phyloP scores from a whole-genome alignment of 2,329 filamentous ascomycete genomes.

The Plectosphaerella cucumerina region DNA sequence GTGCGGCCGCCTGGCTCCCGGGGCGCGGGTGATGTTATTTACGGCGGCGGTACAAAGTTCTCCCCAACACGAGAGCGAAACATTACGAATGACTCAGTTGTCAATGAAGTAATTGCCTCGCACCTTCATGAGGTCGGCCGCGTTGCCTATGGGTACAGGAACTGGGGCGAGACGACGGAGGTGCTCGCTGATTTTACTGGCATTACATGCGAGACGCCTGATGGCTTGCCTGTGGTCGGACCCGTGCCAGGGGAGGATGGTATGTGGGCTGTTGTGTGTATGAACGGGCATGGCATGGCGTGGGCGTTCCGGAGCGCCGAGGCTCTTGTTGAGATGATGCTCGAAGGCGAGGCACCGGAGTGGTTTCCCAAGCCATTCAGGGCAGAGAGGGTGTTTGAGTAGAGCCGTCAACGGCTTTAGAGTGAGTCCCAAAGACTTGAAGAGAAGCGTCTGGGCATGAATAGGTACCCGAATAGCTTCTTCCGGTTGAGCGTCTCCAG shows the following conservation, averaged over 20 bases:
- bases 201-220: slow-evolving; percentile 50
- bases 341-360: slow-evolving; percentile 25
- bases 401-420: too few species aligned
- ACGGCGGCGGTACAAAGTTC: slow-evolving; percentile 17
- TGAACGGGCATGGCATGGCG: slow-evolving; percentile 63
- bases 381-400: too few species aligned
- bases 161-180: slow-evolving; percentile 39
- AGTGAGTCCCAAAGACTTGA: too few species aligned
- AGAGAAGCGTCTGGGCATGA: too few species aligned
- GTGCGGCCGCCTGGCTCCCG: slow-evolving; percentile 18
- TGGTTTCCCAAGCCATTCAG: slow-evolving; percentile 52
- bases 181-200: slow-evolving; percentile 47
- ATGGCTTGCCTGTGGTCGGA: slow-evolving; percentile 48
- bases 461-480: too few species aligned
- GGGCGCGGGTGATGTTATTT: slow-evolving; percentile 24
- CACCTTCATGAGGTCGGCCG: slow-evolving; percentile 31
- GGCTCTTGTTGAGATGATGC: slow-evolving; percentile 51
- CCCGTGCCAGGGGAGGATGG: slow-evolving; percentile 35
- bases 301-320: slow-evolving; percentile 55
- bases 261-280: slow-evolving; percentile 53
- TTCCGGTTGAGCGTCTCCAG: too few species aligned
- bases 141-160: slow-evolving; percentile 33
- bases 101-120: slow-evolving; percentile 43
- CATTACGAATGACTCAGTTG: slow-evolving; percentile 46
- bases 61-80: slow-evolving; percentile 15